These are phyloP conservation scores for Amylocystis lapponica DNA, from an alignment of 768 basidiomycete species.

Conservation along the genomic window DNA sequence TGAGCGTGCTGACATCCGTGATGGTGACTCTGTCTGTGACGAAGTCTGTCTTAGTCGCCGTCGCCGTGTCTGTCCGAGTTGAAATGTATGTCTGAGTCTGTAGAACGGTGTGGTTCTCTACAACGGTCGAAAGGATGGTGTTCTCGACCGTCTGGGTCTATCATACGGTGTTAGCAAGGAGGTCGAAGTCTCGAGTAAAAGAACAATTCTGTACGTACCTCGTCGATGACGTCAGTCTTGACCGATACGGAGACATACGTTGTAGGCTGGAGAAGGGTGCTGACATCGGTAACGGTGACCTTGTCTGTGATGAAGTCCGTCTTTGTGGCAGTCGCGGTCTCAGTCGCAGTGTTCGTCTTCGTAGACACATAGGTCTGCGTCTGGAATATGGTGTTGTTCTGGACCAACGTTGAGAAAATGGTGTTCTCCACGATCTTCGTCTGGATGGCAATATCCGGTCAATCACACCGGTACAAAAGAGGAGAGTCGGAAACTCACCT, in stretches of 20 bases:
- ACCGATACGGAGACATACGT: conserved; percentile 51
- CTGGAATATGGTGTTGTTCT: conserved; percentile 41
- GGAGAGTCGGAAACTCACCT: conserved; percentile 31
- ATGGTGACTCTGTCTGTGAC: conserved; percentile 45
- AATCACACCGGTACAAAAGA: not conserved
- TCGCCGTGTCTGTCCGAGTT: conserved; percentile 35
- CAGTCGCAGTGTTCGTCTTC: conserved; percentile 23
- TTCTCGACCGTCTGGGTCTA: conserved; percentile 56
- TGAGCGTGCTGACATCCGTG: conserved; percentile 43
- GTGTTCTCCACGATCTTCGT: conserved; percentile 57
- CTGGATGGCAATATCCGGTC: conserved; percentile 24
- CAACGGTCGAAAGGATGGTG: conserved; percentile 49
- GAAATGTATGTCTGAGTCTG: conserved; percentile 34
- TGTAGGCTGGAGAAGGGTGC: conserved; percentile 49
- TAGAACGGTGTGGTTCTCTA: conserved; percentile 41
- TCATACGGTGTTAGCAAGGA: too few relatives aligned
- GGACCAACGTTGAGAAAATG: conserved; percentile 45
- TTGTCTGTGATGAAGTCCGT: conserved; percentile 45
- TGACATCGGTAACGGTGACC: conserved; percentile 46
- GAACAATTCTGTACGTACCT: conserved; percentile 31
- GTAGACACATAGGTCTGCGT: too few relatives aligned
- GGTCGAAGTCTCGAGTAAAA: too few relatives aligned
- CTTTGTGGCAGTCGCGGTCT: conserved; percentile 44
- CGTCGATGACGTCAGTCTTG: conserved; percentile 51
- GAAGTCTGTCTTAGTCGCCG: conserved; percentile 49